These are phyloP conservation scores for Glycyrrhiza uralensis DNA, from an alignment of 306 rosid genomes.

Conservation along the genomic window DNA sequence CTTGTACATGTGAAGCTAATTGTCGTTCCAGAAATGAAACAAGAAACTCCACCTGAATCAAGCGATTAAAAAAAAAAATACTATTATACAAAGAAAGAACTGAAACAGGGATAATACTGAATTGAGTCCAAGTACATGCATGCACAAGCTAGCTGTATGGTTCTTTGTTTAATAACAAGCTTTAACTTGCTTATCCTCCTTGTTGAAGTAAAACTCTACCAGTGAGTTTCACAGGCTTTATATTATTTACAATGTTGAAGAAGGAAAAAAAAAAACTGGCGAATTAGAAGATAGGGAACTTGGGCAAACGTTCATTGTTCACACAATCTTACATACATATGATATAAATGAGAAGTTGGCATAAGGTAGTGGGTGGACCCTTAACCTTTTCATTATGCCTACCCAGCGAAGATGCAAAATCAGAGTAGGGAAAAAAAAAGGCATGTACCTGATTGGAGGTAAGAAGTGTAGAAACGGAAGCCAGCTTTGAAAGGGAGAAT, in stretches of 20 bases:
- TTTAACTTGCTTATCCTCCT: too few relatives aligned
- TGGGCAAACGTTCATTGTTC: neutral
- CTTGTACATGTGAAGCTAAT: conserved; percentile 39
- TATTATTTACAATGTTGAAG: neutral
- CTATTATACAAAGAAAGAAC: conserved; percentile 1
- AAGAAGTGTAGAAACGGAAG: conserved; percentile 48
- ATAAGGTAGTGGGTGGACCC: neutral
- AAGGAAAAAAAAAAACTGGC: neutral
- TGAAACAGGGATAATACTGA: neutral
- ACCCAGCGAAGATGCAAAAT: neutral
- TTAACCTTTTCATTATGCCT: conserved; percentile 2
- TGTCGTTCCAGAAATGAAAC: conserved; percentile 48
- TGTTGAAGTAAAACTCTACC: neutral
- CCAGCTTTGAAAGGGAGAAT: conserved; percentile 66
- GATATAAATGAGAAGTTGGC: neutral
- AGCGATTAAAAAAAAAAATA: neutral
- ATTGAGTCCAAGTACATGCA: neutral
- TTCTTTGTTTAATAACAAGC: conserved; percentile 6
- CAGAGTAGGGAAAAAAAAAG: neutral
- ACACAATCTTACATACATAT: neutral
- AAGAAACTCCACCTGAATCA: conserved; percentile 65
- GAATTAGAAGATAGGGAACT: neutral
- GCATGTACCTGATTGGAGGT: conserved; percentile 58
- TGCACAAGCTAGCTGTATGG: neutral
- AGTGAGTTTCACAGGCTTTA: neutral